phyloP scores from a whole-genome alignment of 1,284 basidiomycete species.

The Phellopilus nigrolimitatus region DNA sequence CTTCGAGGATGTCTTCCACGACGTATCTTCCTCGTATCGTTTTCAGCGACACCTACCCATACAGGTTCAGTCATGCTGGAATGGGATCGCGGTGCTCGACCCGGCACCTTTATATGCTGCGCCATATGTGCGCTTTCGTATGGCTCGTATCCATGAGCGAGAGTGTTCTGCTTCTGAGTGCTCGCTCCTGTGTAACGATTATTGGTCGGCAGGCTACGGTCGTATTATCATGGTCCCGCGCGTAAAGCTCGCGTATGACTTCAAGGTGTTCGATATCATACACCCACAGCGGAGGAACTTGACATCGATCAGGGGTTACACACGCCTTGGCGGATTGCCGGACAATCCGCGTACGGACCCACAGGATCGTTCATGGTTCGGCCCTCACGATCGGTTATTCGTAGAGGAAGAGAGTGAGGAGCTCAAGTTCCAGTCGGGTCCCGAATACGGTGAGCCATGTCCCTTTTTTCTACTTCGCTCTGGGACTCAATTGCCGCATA shows the following conservation, averaged over 20 bases:
- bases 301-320: slow-evolving; percentile 89
- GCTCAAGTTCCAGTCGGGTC: slow-evolving; percentile 74
- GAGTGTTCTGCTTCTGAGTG: slow-evolving; percentile 95
- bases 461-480: slow-evolving; percentile 7
- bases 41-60: slow-evolving; percentile 90
- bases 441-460: slow-evolving; percentile 70
- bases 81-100: slow-evolving; percentile 90
- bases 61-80: slow-evolving; percentile 96
- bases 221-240: slow-evolving; percentile 94
- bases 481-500: slow-evolving; percentile 28
- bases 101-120: slow-evolving; percentile 89
- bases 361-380: slow-evolving; percentile 92
- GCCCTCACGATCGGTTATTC: slow-evolving; percentile 91
- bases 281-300: slow-evolving; percentile 86
- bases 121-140: slow-evolving; percentile 86
- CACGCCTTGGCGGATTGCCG: slow-evolving; percentile 83
- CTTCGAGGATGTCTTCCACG: slow-evolving; percentile 89
- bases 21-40: slow-evolving; percentile 65
- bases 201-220: slow-evolving; percentile 90
- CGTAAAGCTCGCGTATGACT: slow-evolving; percentile 92
- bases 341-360: slow-evolving; percentile 93
- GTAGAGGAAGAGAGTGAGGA: slow-evolving; percentile 78
- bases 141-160: slow-evolving; percentile 78
- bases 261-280: slow-evolving; percentile 91
- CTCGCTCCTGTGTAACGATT: slow-evolving; percentile 92